Evolutionary conservation across 768 basidiomycete genomes (phyloP).

Genomic region (Pulveroboletus sp.): DNA sequence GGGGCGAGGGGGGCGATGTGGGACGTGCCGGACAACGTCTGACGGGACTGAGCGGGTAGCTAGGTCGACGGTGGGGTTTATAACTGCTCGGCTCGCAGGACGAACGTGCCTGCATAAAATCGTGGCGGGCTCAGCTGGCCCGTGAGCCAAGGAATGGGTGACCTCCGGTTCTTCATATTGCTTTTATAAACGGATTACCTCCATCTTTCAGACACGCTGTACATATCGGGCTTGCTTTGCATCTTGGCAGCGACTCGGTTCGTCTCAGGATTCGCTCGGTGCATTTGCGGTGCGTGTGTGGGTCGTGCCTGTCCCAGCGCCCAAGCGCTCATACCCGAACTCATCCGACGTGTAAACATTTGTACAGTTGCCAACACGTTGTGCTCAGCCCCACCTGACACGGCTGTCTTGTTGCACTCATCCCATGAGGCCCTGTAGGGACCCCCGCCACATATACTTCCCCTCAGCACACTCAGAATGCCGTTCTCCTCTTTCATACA

Average conservation of each 20-base stretch:
- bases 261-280: slow-evolving; percentile 22
- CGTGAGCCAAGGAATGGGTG: slow-evolving; percentile 11
- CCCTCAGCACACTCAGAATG: background rate
- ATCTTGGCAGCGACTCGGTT: slow-evolving; percentile 14
- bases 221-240: slow-evolving; percentile 29
- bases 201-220: slow-evolving; percentile 20
- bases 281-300: slow-evolving; percentile 16
- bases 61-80: slow-evolving; percentile 17
- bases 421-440: slow-evolving; percentile 12
- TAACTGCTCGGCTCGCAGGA: slow-evolving; percentile 22
- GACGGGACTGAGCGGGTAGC: slow-evolving; percentile 12
- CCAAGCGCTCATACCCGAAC: slow-evolving; percentile 9
- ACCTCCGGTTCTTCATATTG: slow-evolving; percentile 12
- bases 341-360: slow-evolving; percentile 14
- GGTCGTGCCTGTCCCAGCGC: slow-evolving; percentile 9
- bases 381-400: too few relatives aligned
- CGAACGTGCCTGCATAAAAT: slow-evolving; percentile 36
- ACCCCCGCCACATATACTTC: background rate
- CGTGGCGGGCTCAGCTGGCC: too few relatives aligned
- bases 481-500: background rate
- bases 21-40: slow-evolving; percentile 3
- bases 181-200: slow-evolving; percentile 30
- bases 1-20: slow-evolving; percentile 19
- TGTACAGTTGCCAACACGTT: background rate
- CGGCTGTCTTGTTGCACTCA: slow-evolving; percentile 4